Conservation (phyloP, 331 rosid genomes). For the Quercus lobata region DNA sequence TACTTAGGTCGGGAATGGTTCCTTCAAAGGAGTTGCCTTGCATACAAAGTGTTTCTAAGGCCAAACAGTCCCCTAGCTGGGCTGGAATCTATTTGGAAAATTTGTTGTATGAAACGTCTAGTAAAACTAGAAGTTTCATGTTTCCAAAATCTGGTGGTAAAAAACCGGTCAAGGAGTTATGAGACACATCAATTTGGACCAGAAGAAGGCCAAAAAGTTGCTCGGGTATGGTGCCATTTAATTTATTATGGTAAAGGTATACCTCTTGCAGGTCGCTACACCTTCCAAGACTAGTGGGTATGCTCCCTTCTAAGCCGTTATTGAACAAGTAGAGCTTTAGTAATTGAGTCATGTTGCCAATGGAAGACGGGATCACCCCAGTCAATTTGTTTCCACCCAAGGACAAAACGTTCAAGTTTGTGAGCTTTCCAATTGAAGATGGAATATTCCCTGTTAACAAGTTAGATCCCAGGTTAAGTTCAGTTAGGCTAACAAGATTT, state of each 20-base stretch:
- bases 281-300: no score
- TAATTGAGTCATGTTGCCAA: no score
- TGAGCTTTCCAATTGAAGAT: neutral
- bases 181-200: neutral
- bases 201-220: neutral
- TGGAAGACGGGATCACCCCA: neutral
- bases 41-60: neutral
- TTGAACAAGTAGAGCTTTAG: accelerated
- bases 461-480: accelerated
- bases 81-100: neutral
- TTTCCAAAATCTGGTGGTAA: neutral
- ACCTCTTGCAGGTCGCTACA: no score
- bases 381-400: neutral
- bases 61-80: neutral
- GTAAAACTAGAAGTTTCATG: neutral
- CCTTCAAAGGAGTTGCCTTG: neutral
- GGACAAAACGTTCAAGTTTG: neutral
- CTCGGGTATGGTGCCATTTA: neutral
- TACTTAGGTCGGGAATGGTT: neutral
- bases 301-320: no score
- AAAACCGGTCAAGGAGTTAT: neutral
- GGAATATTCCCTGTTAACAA: no score
- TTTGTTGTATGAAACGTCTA: neutral
- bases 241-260: accelerated
- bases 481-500: no score